Conservation (phyloP, 352 stramenopile species). For the Globisporangium orthogonon region DNA sequence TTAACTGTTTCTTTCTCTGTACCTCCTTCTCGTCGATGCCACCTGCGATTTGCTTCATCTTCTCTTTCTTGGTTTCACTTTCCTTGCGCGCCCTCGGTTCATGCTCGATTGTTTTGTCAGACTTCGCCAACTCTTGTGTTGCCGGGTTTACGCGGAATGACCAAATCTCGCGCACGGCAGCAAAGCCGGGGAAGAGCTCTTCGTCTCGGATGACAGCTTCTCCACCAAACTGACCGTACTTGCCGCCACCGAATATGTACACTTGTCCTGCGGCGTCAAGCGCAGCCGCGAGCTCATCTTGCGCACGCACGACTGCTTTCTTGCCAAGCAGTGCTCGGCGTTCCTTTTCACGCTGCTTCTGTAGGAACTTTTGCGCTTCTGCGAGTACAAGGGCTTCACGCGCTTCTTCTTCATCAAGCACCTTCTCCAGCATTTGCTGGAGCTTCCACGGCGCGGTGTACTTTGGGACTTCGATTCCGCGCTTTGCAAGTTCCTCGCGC, state of each 20-base stretch:
- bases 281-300: slow-evolving; percentile 79
- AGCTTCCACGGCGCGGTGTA: slow-evolving; percentile 78
- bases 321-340: slow-evolving; percentile 27
- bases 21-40: slow-evolving; percentile 9
- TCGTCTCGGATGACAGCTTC: slow-evolving; percentile 41
- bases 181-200: slow-evolving; percentile 54
- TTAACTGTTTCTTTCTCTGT: slow-evolving; percentile 5
- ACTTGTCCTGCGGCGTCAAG: slow-evolving; percentile 91
- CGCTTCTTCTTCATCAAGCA: slow-evolving; percentile 89
- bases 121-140: not conserved
- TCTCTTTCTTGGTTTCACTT: not conserved
- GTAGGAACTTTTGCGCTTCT: slow-evolving; percentile 67
- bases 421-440: slow-evolving; percentile 79
- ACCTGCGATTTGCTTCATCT: slow-evolving; percentile 1
- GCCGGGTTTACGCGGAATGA: slow-evolving; percentile 32
- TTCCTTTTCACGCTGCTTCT: slow-evolving; percentile 74
- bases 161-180: slow-evolving; percentile 60
- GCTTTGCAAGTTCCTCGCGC: slow-evolving; percentile 76
- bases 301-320: slow-evolving; percentile 56
- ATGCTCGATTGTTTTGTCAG: not conserved
- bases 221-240: slow-evolving; percentile 77
- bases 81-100: not conserved
- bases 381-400: slow-evolving; percentile 70
- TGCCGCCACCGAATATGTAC: slow-evolving; percentile 88
- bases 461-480: slow-evolving; percentile 85